Evolutionary conservation across 1,284 basidiomycete genomes (phyloP).

Genomic region (Tranzscheliella williamsii): DNA sequence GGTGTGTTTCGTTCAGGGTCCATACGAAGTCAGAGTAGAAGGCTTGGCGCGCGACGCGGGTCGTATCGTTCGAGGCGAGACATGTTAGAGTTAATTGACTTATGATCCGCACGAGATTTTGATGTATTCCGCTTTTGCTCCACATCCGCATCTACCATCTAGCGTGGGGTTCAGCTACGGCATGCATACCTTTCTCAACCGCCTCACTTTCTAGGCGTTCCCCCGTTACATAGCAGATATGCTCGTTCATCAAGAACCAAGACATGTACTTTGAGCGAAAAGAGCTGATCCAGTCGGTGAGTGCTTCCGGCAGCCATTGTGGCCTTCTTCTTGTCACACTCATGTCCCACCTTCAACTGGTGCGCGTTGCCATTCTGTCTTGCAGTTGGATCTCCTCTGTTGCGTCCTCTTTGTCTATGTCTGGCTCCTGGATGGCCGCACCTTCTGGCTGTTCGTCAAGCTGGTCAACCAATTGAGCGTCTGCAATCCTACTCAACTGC

Average conservation of each 20-base stretch:
- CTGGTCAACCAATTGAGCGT: conserved; percentile 34
- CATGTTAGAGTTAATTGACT: too few relatives aligned
- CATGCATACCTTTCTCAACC: too few relatives aligned
- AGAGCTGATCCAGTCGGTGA: conserved; percentile 38
- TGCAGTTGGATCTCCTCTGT: conserved; percentile 40
- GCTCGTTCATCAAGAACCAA: neutral
- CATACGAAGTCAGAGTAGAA: too few relatives aligned
- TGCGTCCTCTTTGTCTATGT: conserved; percentile 45
- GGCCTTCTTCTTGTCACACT: neutral
- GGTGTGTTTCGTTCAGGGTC: too few relatives aligned
- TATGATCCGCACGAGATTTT: too few relatives aligned
- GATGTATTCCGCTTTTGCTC: too few relatives aligned
- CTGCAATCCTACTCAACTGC: conserved; percentile 34
- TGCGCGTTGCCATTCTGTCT: neutral
- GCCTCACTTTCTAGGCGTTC: too few relatives aligned
- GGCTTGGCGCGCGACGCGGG: too few relatives aligned
- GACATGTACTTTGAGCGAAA: conserved; percentile 39
- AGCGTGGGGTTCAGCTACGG: too few relatives aligned
- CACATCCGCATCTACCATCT: too few relatives aligned
- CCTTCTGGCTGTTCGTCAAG: conserved; percentile 30
- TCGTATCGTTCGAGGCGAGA: too few relatives aligned
- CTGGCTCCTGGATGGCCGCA: conserved; percentile 42
- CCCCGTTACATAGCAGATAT: too few relatives aligned
- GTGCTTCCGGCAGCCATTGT: neutral
- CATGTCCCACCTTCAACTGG: neutral